Base-by-base conservation (phyloP, 2,329 filamentous ascomycete species). In the Scedosporium boydii region DNA sequence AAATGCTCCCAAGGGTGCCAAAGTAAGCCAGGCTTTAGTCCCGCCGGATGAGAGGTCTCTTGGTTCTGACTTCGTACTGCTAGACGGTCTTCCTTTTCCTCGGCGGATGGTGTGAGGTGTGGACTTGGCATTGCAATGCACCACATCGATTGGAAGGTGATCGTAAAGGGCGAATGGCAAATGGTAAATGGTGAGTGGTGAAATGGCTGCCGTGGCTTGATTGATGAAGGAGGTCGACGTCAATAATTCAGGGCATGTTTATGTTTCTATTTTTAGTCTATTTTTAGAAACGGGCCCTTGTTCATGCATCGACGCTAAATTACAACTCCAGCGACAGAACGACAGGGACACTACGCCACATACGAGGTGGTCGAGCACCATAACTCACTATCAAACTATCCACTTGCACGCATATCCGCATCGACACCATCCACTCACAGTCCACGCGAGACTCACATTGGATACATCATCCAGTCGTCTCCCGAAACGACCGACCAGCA, bases 201-300 rank as follows among this genome's bases (percentile, higher is more conserved):
- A 23, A 23, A 23, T 23, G 5, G 29, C 29, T 6, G 29, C 9
- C 3, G 27, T 29, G 27, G 27, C 27, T 29, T 29, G 27, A 29
- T 29, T 21, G 23, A n/a, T 46, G n/a, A n/a, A 27, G 48, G 18
- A 53, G 48, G 18, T 53, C 27, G n/a, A 34, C 29, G 9, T n/a
- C 16, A 21, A 48, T n/a, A n/a, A n/a, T n/a, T 14, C 10, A 48
- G 44, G n/a, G n/a, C n/a, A n/a, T n/a, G n/a, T n/a, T n/a, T n/a
- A n/a, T 38, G 58, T 59, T 58, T 41, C 60, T 62, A 62, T 62
- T 58, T 62, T 62, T 62, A 48, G 59, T 46, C 34, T 62, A 62
- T 62, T 62, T 62, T 62, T 62, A 62, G 60, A 34, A 34, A 34
- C 42, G 16, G 29, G 29, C 29, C 29, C 29, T 9, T 34, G 29